Evolutionary conservation across 2,329 filamentous ascomycete genomes (phyloP).

Genomic region (Aspergillus fructus): DNA sequence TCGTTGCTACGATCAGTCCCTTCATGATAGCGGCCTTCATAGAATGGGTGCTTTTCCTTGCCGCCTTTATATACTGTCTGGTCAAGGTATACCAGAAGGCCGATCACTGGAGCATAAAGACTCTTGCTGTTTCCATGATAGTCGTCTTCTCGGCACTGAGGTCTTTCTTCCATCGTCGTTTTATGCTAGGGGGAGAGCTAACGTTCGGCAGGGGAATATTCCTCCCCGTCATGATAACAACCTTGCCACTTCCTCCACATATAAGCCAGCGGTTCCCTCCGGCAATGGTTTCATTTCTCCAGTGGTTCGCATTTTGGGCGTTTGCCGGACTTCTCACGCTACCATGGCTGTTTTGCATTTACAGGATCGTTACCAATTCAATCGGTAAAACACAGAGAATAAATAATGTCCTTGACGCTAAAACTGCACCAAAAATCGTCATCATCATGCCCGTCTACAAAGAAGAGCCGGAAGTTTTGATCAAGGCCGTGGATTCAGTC

Average conservation of each 20-base stretch:
- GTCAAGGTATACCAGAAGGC: constrained; percentile 86
- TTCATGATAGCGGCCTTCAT: constrained; percentile 82
- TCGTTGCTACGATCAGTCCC: constrained; percentile 74
- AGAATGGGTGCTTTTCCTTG: constrained; percentile 93
- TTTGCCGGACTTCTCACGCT: constrained; percentile 82
- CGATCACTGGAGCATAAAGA: constrained; percentile 77
- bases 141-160: constrained; percentile 72
- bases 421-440: constrained; percentile 86
- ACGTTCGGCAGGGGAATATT: constrained; percentile 67
- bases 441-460: constrained; percentile 98
- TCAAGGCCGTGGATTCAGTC: constrained; percentile 86
- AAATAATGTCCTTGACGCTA: constrained; percentile 79
- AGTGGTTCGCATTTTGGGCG: constrained; percentile 95
- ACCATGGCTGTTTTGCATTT: constrained; percentile 91
- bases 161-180: constrained; percentile 49
- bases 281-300: constrained; percentile 68
- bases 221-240: constrained; percentile 91
- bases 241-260: constrained; percentile 73
- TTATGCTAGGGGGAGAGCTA: background rate
- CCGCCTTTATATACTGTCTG: constrained; percentile 90
- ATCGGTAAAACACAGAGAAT: constrained; percentile 79
- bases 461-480: constrained; percentile 78
- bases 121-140: constrained; percentile 75
- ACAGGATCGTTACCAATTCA: constrained; percentile 83
- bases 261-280: constrained; percentile 72